phyloP scores from a whole-genome alignment of 768 basidiomycete genomes.

The Pleurotus pulmonarius region DNA sequence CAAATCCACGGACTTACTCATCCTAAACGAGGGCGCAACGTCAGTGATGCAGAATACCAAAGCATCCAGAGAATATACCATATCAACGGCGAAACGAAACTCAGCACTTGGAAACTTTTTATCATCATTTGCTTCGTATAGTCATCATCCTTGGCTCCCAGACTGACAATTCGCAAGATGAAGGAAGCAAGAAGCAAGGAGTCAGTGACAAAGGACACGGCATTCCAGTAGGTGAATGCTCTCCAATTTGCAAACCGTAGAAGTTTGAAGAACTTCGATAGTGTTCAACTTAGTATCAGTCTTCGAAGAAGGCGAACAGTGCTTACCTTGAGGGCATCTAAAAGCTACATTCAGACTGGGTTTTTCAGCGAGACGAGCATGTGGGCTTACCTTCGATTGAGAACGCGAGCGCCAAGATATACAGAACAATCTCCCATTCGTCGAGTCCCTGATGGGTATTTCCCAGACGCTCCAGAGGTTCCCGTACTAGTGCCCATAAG shows the following conservation, averaged over 20 bases:
- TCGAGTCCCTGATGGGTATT: slow-evolving; percentile 56
- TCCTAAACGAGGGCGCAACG: slow-evolving; percentile 41
- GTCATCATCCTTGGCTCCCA: slow-evolving; percentile 31
- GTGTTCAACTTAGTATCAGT: background rate
- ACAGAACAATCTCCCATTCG: slow-evolving; percentile 76
- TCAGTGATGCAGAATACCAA: background rate
- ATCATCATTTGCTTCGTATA: slow-evolving; percentile 38
- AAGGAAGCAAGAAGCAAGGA: slow-evolving; percentile 72
- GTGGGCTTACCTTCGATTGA: slow-evolving; percentile 66
- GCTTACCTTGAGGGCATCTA: slow-evolving; percentile 56
- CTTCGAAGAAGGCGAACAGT: background rate
- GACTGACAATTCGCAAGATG: slow-evolving; percentile 60
- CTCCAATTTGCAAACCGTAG: slow-evolving; percentile 74
- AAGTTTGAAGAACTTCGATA: slow-evolving; percentile 59
- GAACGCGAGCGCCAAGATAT: slow-evolving; percentile 75
- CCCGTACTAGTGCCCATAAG: slow-evolving; percentile 46
- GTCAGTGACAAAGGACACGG: slow-evolving; percentile 70
- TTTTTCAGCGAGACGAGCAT: background rate
- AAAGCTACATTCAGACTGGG: background rate
- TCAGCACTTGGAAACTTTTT: slow-evolving; percentile 83
- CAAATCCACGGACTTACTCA: slow-evolving; percentile 53
- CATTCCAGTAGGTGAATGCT: slow-evolving; percentile 80
- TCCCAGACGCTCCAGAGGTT: slow-evolving; percentile 72
- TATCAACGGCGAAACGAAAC: slow-evolving; percentile 83
- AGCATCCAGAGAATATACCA: slow-evolving; percentile 49